phyloP scores from a whole-genome alignment of 306 rosid species.

The Morella rubra region DNA sequence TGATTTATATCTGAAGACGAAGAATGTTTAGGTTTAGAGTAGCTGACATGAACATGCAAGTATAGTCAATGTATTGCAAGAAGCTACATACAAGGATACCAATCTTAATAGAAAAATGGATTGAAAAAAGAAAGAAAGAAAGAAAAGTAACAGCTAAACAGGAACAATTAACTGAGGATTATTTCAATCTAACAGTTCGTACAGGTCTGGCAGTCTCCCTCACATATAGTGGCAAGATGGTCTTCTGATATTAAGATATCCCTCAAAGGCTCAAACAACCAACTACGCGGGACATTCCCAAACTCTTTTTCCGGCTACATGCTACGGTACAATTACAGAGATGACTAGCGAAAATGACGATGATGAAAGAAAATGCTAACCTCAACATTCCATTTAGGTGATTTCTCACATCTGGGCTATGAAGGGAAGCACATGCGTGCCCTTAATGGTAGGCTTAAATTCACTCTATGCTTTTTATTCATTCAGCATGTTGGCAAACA shows the following conservation, averaged over 20 bases:
- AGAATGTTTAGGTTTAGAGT: not conserved
- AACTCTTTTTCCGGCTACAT: conserved; percentile 7
- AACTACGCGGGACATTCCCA: not conserved
- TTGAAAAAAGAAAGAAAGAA: too few species aligned
- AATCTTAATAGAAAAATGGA: not conserved
- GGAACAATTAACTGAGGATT: conserved; percentile 1
- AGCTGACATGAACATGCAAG: not conserved
- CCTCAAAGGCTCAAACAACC: not conserved
- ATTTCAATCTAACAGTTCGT: not conserved
- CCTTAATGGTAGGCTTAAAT: not conserved
- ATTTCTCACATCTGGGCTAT: not conserved
- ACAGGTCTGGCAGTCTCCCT: not conserved
- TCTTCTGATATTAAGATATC: conserved; percentile 1
- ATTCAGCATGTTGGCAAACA: not conserved
- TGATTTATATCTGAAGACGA: not conserved
- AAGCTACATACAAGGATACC: not conserved
- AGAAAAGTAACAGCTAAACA: not conserved
- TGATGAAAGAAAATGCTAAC: conserved; percentile 8
- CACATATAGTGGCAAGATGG: not conserved
- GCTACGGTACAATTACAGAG: conserved; percentile 2
- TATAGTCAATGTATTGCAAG: not conserved
- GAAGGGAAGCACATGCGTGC: not conserved
- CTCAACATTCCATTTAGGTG: not conserved
- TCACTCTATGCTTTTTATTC: conserved; percentile 7
- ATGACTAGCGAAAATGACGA: not conserved